Evolutionary conservation across 139 green algal species (phyloP), one percentile per base, ranked within the genome.

Genomic region (Chlamydomonas sp.): DNA sequence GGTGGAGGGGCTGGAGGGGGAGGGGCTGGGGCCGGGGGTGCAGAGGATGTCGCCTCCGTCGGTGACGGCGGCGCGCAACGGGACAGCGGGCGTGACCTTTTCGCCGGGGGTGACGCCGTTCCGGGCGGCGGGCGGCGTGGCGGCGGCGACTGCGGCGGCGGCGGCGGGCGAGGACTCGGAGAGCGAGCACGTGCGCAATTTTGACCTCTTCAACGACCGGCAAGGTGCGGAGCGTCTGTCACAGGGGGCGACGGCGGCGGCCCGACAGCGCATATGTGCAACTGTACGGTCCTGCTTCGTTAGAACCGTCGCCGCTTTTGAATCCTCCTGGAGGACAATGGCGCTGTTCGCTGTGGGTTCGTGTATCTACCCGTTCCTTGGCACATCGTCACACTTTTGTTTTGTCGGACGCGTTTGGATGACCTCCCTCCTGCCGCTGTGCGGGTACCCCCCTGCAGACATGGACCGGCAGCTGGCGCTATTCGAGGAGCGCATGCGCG

Each of bases 171-270:
- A 86, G n/a, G 82, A 86, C 61, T 31, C 63, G 63, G 86, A 83
- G 20, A 73, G 82, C 63, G 84, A 88, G 63, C 84, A 88, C 58
- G 87, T 84, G 8, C 77, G 88, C 59, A 95, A 95, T 85, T 95
- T 92, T 82, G 92, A 95, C 58, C 71, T 95, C 18, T 90, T 90
- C 72, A 88, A 81, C 6, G 84, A 92, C 82, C 83, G 79, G 59
- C 58, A 62, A 6, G 89, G 89, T 92, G 73, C 15, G 86, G 8
- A 63, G n/a, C 15, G 66, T 71, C 10, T 49, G 31, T 49, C 31
- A 49, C 31, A 49, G 31, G 31, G 31, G 31, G 31, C 31, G 31
- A 49, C 31, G 31, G 31, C 31, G 31, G 31, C 31, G 31, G 31
- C 31, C 31, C 0, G 31, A 49, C 31, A 49, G 31, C 31, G 31